Conservation (phyloP, 1,139 yeast genomes). For the Blastobotrys persicus region DNA sequence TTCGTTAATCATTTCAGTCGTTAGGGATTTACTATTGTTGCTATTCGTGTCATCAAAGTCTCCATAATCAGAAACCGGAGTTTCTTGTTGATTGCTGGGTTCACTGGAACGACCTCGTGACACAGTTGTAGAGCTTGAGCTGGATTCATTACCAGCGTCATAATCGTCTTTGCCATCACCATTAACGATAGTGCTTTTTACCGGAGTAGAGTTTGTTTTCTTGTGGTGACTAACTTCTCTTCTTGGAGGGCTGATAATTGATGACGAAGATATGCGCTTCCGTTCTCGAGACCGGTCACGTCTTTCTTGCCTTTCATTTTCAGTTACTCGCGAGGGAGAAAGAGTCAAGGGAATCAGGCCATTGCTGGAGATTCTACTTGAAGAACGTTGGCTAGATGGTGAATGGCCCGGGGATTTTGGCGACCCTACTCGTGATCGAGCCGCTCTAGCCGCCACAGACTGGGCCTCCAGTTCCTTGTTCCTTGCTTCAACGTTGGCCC, state of each 20-base stretch:
- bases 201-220: constrained; percentile 21
- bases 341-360: constrained; percentile 29
- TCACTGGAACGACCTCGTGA: constrained; percentile 3
- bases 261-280: constrained; percentile 10
- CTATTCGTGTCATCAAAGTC: background rate
- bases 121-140: constrained; percentile 1
- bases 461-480: constrained; percentile 30
- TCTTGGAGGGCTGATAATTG: constrained; percentile 11
- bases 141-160: constrained; percentile 24
- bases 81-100: background rate
- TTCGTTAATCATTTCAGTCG: constrained; percentile 8
- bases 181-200: constrained; percentile 19
- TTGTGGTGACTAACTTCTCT: constrained; percentile 16
- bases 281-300: constrained; percentile 9
- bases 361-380: constrained; percentile 16
- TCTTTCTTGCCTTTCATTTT: background rate
- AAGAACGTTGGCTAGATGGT: constrained; percentile 8
- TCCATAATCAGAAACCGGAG: background rate
- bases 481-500: constrained; percentile 33
- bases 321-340: constrained; percentile 23
- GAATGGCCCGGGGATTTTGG: constrained; percentile 17
- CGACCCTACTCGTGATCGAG: constrained; percentile 20
- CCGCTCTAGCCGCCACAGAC: constrained; percentile 16
- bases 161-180: constrained; percentile 22
- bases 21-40: constrained; percentile 1